Evolutionary conservation across 768 basidiomycete genomes (phyloP).

Genomic region (Pleurotus sapidus): DNA sequence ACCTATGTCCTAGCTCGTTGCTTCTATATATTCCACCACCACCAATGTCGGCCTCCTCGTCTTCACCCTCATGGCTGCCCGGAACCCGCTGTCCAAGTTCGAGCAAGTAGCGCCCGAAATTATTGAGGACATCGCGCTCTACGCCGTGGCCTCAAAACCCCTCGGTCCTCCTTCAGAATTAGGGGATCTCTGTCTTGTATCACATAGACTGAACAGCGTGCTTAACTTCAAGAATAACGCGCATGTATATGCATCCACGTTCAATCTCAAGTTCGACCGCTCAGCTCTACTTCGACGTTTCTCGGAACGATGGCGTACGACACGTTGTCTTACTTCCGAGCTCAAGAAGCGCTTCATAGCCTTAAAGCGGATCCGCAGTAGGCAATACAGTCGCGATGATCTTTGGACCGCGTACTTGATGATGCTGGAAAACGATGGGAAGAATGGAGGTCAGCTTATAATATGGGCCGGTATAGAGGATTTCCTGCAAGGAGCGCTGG

Average conservation of each 20-base stretch:
- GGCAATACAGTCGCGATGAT: constrained; percentile 28
- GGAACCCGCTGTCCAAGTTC: constrained; percentile 13
- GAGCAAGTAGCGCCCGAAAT: constrained; percentile 23
- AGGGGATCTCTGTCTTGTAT: constrained; percentile 34
- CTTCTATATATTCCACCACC: constrained; percentile 14
- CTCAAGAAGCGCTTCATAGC: constrained; percentile 38
- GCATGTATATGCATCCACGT: constrained; percentile 41
- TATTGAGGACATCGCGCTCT: constrained; percentile 41
- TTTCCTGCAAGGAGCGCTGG: constrained; percentile 3
- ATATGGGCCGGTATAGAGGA: constrained; percentile 30
- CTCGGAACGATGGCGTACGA: constrained; percentile 30
- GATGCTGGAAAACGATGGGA: constrained; percentile 48
- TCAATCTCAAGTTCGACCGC: constrained; percentile 42
- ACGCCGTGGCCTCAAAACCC: constrained; percentile 31
- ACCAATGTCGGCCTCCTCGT: constrained; percentile 4
- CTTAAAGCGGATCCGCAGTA: constrained; percentile 37
- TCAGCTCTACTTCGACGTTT: constrained; percentile 37
- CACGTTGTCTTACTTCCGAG: constrained; percentile 37
- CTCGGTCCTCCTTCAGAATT: constrained; percentile 43
- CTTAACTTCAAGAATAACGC: constrained; percentile 33
- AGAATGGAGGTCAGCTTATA: constrained; percentile 40
- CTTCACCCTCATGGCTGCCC: constrained; percentile 11
- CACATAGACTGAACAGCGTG: constrained; percentile 28
- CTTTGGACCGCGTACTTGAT: constrained; percentile 56
- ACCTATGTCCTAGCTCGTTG: constrained; percentile 9